Evolutionary conservation across 2,329 filamentous ascomycete genomes (phyloP).

Genomic region (Ascochyta viciae-villosae): DNA sequence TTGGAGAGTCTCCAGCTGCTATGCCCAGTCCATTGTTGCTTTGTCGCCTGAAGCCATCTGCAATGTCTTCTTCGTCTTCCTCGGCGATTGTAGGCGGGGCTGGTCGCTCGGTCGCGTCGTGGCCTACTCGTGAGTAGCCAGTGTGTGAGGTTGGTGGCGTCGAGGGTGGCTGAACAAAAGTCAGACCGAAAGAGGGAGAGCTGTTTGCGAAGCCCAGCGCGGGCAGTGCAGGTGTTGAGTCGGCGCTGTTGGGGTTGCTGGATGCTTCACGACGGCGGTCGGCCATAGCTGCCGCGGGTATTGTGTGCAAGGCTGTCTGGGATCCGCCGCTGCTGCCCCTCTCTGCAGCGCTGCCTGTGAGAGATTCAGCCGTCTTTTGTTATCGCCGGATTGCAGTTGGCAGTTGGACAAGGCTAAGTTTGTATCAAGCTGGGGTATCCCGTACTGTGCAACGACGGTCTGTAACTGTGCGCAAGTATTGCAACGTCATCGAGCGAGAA

Average conservation of each 20-base stretch:
- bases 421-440: conserved; percentile 2
- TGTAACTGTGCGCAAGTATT: background rate
- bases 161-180: conserved; percentile 30
- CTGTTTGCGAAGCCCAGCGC: conserved; percentile 35
- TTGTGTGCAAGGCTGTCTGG: conserved; percentile 7
- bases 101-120: conserved; percentile 43
- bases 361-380: conserved; percentile 13
- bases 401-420: background rate
- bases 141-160: conserved; percentile 41
- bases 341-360: conserved; percentile 7
- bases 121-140: conserved; percentile 46
- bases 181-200: conserved; percentile 28
- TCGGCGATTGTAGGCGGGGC: conserved; percentile 39
- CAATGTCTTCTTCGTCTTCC: conserved; percentile 41
- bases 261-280: conserved; percentile 39
- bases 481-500: conserved; percentile 7
- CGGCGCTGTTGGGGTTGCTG: conserved; percentile 36
- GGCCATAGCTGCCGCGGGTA: conserved; percentile 31
- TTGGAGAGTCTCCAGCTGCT: conserved; percentile 19
- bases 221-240: conserved; percentile 37
- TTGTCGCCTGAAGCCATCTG: conserved; percentile 27
- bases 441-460: conserved; percentile 5
- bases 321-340: conserved; percentile 11
- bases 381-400: conserved; percentile 6
- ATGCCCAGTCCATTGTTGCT: conserved; percentile 47